A percentile compares a stretch with the other conserved stretches of the same genome.
phyloP scores from a whole-genome alignment of 257 asterid species.

The Solanum raphanifolium region DNA sequence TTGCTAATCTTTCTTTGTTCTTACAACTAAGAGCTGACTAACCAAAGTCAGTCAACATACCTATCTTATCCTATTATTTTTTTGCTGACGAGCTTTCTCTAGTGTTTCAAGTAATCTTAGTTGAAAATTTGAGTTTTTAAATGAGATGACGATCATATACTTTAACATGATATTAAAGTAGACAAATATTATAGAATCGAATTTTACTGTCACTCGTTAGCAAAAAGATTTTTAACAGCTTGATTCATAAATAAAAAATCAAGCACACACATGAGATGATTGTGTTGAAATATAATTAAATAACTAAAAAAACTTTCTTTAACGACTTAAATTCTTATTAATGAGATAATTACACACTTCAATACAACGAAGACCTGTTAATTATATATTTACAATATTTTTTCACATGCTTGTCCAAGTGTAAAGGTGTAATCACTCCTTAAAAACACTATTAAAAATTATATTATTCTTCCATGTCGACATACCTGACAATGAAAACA shows the following conservation, averaged over 20 bases:
- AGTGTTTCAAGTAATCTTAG: background rate
- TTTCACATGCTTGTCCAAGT: background rate
- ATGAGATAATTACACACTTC: background rate
- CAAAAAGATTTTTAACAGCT: background rate
- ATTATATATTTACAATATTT: background rate
- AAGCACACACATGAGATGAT: fast-evolving
- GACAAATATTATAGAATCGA: background rate
- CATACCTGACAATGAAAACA: background rate
- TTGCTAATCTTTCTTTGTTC: background rate
- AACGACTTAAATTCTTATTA: background rate
- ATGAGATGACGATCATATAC: background rate
- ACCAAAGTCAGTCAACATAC: background rate
- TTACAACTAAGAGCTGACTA: background rate
- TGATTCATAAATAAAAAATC: background rate
- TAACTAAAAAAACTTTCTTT: background rate
- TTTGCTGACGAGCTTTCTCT: background rate
- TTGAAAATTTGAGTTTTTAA: background rate
- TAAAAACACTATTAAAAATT: background rate
- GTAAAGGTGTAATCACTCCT: background rate
- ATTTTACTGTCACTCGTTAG: background rate
- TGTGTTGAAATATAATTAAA: background rate
- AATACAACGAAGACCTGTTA: background rate
- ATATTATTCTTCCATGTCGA: background rate
- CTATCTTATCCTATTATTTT: background rate
- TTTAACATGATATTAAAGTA: background rate